Percentiles rank a stretch among this genome's conserved stretches.
These are phyloP conservation scores for Podila clonocystis DNA, from an alignment of 192 early-diverging fungal genomes.

Conservation along the genomic window DNA sequence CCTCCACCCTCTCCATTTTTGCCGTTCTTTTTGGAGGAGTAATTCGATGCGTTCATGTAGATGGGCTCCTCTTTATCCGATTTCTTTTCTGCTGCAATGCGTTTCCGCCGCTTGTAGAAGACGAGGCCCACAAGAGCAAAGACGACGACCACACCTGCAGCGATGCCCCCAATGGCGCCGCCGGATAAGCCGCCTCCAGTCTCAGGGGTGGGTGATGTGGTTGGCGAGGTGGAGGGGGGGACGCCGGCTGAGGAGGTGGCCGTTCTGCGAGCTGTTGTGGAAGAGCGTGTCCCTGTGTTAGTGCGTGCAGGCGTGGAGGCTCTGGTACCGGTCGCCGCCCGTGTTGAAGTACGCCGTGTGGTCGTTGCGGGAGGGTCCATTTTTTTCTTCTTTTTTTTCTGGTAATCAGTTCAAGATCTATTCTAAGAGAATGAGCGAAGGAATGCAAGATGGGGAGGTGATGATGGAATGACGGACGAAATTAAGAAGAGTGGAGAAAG, in stretches of 20 bases:
- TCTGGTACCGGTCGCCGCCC: background rate
- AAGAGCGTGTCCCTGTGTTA: background rate
- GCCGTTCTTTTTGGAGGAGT: conserved; percentile 17
- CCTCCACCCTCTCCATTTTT: background rate
- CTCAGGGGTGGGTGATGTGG: conserved; percentile 6
- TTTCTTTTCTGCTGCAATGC: background rate
- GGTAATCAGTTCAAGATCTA: background rate
- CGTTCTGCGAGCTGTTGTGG: too few species aligned
- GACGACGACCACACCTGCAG: conserved; percentile 19
- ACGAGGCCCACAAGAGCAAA: conserved; percentile 29
- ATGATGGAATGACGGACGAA: background rate
- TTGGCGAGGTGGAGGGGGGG: background rate
- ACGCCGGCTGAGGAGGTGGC: background rate
- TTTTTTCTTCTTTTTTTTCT: background rate
- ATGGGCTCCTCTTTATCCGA: conserved; percentile 23
- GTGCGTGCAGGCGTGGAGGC: background rate
- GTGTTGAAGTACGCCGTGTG: background rate
- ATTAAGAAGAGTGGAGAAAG: background rate
- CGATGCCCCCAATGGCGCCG: conserved; percentile 44
- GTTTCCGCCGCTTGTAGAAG: conserved; percentile 36
- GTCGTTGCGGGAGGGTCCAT: background rate
- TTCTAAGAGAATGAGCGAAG: background rate
- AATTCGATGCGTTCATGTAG: conserved; percentile 35
- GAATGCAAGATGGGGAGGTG: background rate
- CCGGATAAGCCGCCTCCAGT: conserved; percentile 9